Evolutionary conservation across 106 monocot species (phyloP).

Genomic region (Hemerocallis citrina): DNA sequence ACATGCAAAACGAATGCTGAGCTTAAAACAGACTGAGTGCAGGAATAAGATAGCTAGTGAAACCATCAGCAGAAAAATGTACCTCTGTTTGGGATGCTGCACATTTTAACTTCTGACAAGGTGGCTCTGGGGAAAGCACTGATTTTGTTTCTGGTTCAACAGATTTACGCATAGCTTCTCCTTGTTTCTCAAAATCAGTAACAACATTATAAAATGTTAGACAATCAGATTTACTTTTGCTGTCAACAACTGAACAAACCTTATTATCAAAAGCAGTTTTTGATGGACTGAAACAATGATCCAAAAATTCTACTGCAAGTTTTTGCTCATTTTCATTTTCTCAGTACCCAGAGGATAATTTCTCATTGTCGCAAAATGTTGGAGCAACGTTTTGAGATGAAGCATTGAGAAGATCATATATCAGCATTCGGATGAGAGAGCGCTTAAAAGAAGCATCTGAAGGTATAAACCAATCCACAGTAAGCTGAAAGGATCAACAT

Average conservation of each 20-base stretch:
- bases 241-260: background rate
- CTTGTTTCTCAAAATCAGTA: too few relatives aligned
- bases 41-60: too few relatives aligned
- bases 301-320: constrained; percentile 16
- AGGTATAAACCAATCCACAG: constrained; percentile 65
- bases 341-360: constrained; percentile 1
- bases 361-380: background rate
- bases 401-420: constrained; percentile 43
- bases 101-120: too few relatives aligned
- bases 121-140: too few relatives aligned
- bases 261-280: constrained; percentile 4
- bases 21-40: too few relatives aligned
- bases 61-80: too few relatives aligned
- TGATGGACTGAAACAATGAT: constrained; percentile 12
- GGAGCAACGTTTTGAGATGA: constrained; percentile 15
- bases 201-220: too few relatives aligned
- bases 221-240: too few relatives aligned
- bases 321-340: constrained; percentile 15
- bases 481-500: constrained; percentile 42
- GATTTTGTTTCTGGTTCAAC: too few relatives aligned
- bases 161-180: too few relatives aligned
- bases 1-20: too few relatives aligned
- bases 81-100: too few relatives aligned
- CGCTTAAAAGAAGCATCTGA: constrained; percentile 78
- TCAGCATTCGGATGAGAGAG: constrained; percentile 45